Conservation (phyloP, 768 basidiomycete genomes). For the Russula foetens region DNA sequence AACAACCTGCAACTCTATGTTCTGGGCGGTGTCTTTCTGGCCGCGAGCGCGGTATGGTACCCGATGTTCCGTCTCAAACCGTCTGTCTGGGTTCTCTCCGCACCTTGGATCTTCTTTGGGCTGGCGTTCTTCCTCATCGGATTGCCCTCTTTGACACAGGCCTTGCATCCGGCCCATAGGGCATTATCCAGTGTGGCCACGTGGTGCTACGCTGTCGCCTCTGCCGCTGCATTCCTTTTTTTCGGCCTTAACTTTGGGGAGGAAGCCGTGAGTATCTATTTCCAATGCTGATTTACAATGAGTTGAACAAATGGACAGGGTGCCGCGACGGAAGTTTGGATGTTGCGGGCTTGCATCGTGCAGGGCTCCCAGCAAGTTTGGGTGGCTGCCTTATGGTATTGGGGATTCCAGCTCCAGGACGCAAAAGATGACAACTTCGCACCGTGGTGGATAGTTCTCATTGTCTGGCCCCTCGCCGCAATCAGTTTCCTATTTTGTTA, state of each 20-base stretch:
- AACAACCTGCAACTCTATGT: slow-evolving; percentile 80
- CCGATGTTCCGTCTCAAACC: slow-evolving; percentile 81
- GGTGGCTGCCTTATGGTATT: slow-evolving; percentile 94
- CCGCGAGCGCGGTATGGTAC: slow-evolving; percentile 84
- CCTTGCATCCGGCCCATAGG: slow-evolving; percentile 54
- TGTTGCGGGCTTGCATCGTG: slow-evolving; percentile 81
- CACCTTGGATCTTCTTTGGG: slow-evolving; percentile 89
- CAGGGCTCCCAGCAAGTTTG: slow-evolving; percentile 95
- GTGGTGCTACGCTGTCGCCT: slow-evolving; percentile 87
- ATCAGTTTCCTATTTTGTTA: slow-evolving; percentile 74
- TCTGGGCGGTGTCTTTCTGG: slow-evolving; percentile 82
- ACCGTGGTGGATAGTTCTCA: slow-evolving; percentile 80
- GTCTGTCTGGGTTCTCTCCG: slow-evolving; percentile 76
- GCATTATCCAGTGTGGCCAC: slow-evolving; percentile 70
- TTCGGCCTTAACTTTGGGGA: slow-evolving; percentile 97
- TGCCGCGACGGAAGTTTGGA: slow-evolving; percentile 94
- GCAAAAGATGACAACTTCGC: slow-evolving; percentile 42
- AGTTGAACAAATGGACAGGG: slow-evolving; percentile 39
- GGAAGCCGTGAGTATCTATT: slow-evolving; percentile 59
- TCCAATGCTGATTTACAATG: slow-evolving; percentile 6
- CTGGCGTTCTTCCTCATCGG: slow-evolving; percentile 89
- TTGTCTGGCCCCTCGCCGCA: slow-evolving; percentile 74
- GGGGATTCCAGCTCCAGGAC: slow-evolving; percentile 76
- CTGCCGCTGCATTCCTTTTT: slow-evolving; percentile 89
- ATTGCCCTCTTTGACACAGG: slow-evolving; percentile 62